phyloP scores from a whole-genome alignment of 1,139 yeast genomes.

The Blastobotrys illinoisensis region DNA sequence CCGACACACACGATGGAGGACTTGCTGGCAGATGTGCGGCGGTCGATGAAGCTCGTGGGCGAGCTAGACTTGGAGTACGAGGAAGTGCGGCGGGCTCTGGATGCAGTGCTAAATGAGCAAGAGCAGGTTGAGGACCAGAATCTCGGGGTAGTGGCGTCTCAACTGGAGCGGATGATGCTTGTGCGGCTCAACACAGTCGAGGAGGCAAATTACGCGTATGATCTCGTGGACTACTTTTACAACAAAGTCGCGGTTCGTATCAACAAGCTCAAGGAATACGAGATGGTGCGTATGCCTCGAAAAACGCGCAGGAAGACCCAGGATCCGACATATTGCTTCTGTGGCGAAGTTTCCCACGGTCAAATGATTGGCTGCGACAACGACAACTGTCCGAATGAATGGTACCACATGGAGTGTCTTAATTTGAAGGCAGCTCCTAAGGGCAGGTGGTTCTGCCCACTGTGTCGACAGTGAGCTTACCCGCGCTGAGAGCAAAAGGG shows the following conservation, averaged over 20 bases:
- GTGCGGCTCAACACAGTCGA: constrained; percentile 7
- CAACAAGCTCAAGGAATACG: constrained; percentile 2
- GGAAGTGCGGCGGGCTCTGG: constrained; percentile 7
- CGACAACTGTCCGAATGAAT: constrained; percentile 66
- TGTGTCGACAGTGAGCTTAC: constrained; percentile 16
- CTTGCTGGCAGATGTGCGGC: constrained; percentile 3
- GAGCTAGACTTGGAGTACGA: constrained; percentile 2
- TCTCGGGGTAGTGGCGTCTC: neutral
- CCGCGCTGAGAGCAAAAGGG: too few species aligned
- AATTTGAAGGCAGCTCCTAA: constrained; percentile 45
- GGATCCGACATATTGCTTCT: constrained; percentile 53
- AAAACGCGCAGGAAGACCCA: neutral
- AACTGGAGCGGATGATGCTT: neutral
- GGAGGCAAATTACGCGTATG: constrained; percentile 8
- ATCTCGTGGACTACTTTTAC: constrained; percentile 3
- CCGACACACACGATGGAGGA: constrained; percentile 10
- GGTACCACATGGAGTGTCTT: constrained; percentile 76
- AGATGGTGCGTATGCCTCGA: neutral
- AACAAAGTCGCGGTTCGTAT: neutral
- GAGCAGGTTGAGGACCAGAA: neutral
- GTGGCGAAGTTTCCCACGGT: constrained; percentile 76
- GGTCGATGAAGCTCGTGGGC: constrained; percentile 7
- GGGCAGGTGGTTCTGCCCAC: constrained; percentile 37
- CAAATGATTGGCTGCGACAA: constrained; percentile 90
- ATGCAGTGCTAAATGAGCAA: constrained; percentile 5